Percentiles rank a stretch among this genome's conserved stretches.
Evolutionary conservation across 768 basidiomycete species (phyloP).

Genomic region (Auricularia sp.): DNA sequence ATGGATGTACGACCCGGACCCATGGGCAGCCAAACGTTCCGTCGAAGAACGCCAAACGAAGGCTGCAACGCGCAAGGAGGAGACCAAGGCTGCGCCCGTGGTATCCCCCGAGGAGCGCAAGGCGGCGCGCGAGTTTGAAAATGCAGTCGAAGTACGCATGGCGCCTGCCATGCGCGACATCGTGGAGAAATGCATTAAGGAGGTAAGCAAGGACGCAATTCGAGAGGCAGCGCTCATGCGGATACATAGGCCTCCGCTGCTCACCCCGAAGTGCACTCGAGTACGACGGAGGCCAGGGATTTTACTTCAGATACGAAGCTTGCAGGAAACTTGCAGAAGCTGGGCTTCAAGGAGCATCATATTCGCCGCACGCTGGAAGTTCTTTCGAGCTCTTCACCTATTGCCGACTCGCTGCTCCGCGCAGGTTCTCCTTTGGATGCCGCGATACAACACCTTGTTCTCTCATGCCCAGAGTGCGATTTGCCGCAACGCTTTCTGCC

Average conservation of each 20-base stretch:
- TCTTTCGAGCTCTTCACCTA: slow-evolving; percentile 44
- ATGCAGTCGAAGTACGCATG: slow-evolving; percentile 71
- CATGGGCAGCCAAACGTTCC: slow-evolving; percentile 62
- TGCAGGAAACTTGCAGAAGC: slow-evolving; percentile 43
- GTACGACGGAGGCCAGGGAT: slow-evolving; percentile 17
- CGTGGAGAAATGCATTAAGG: slow-evolving; percentile 73
- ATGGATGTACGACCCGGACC: slow-evolving; percentile 87
- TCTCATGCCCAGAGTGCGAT: slow-evolving; percentile 81
- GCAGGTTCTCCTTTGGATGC: slow-evolving; percentile 61
- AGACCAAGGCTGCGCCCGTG: slow-evolving; percentile 13
- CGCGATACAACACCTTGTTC: slow-evolving; percentile 72
- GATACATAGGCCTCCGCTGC: slow-evolving; percentile 36
- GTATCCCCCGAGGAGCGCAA: slow-evolving; percentile 32
- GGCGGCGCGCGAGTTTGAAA: slow-evolving; percentile 27
- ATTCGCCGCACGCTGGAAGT: slow-evolving; percentile 44
- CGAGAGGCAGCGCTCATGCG: neutral
- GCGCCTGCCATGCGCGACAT: slow-evolving; percentile 60
- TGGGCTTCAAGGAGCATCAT: slow-evolving; percentile 60
- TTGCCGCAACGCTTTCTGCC: slow-evolving; percentile 67
- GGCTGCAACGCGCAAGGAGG: slow-evolving; percentile 35
- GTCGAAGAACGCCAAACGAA: slow-evolving; percentile 60
- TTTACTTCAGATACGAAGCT: slow-evolving; percentile 29
- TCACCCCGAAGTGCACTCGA: slow-evolving; percentile 34
- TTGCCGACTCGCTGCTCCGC: slow-evolving; percentile 52
- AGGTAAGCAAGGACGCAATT: slow-evolving; percentile 32